These are phyloP conservation scores for Poa annua DNA, from an alignment of 176 grass and related monocot species.

Conservation along the genomic window DNA sequence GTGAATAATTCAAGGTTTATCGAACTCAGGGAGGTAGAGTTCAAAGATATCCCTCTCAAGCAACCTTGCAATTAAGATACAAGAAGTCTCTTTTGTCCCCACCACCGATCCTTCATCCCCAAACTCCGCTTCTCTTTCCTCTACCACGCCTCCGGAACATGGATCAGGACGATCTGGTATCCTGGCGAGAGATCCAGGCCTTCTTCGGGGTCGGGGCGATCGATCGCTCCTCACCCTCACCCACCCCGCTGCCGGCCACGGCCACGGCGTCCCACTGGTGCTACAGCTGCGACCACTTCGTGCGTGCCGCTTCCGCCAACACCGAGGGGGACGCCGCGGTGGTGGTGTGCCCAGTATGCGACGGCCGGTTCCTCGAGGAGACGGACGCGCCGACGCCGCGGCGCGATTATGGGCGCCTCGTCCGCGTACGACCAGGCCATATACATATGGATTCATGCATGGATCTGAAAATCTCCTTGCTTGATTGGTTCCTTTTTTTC, in stretches of 20 bases:
- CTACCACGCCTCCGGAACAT: background rate
- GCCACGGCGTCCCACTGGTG: conserved; percentile 63
- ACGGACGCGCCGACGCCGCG: conserved; percentile 43
- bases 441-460: no score
- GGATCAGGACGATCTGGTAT: conserved; percentile 1
- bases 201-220: background rate
- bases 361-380: conserved; percentile 64
- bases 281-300: conserved; percentile 59
- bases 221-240: background rate
- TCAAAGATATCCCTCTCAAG: no score
- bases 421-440: no score
- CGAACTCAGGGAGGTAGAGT: no score
- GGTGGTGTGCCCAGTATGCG: conserved; percentile 56
- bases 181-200: no score
- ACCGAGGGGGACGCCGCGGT: background rate
- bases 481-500: no score
- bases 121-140: background rate
- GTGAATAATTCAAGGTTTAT: no score
- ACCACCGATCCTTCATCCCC: no score
- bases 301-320: conserved; percentile 19
- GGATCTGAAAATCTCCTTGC: no score
- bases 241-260: background rate
- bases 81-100: no score
- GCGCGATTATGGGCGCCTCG: background rate
- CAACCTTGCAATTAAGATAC: no score